Evolutionary conservation across 2,329 filamentous ascomycete species (phyloP), one percentile per base, ranked within the genome.

Genomic region (Hyphodiscus sp.): DNA sequence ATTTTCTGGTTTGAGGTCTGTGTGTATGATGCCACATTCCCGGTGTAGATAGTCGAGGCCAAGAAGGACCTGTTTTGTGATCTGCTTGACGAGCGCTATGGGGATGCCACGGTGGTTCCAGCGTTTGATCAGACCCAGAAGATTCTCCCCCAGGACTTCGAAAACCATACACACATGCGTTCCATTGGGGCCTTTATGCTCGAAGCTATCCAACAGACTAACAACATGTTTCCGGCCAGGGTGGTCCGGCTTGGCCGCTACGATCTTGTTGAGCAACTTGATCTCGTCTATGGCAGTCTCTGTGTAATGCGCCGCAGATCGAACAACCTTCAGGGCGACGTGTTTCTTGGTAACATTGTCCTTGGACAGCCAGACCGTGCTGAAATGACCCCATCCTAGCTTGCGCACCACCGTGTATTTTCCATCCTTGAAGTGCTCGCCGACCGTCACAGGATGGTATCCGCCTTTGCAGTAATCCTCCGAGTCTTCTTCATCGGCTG

Each of bases 401-500:
- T 97, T 97, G 74, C 91, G 87, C 71, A 97, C 88, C 54, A 97
- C 85, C 16, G 91, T 94, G 74, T 99, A 99, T 74, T 89, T 92
- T 63, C 90, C 91, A 70, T 97, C 90, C 71, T 97, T 97, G 81
- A 96, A 97, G 68, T 91, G 87, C 74, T 99, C 94, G 65, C 94
- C 94, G 56, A 97, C 87, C 65, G 84, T 81, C 48, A 99, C 94
- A 2, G 94, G 94, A 69, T 99, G 94, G 72, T 97, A 99, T 57
- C 94, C 94, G 67, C 94, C 94, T 74, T 97, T 97, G 81, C 92
- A 96, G 76, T 99, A 99, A 73, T 99, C 94, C 73, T 97, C 92
- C 47, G 90, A 96, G 73, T 99, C 94, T 74, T 99, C 94, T 74
- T 99, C 94, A 70, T 97, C 94, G 68, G 91, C 92, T 41, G 92